A percentile compares a stretch with the other conserved stretches of the same genome.
Conservation (phyloP, 192 early-diverging fungal species). For the Coemansia sp. region DNA sequence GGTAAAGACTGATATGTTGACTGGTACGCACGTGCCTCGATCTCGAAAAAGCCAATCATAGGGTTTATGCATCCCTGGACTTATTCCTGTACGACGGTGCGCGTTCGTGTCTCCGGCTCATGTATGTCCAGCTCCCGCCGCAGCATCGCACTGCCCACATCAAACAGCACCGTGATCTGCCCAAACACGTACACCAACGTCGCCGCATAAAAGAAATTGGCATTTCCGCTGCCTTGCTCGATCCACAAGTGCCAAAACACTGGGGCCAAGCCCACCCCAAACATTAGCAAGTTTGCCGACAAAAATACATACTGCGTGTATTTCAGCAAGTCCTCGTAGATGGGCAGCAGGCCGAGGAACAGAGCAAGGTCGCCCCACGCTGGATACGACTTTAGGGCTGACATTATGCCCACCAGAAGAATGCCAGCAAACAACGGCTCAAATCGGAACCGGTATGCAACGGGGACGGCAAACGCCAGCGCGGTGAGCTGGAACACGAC, state of each 20-base stretch:
- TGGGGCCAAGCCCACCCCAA: constrained; percentile 75
- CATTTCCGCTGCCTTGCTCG: constrained; percentile 92
- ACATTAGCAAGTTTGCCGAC: constrained; percentile 66
- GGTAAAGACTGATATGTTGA: too few relatives aligned
- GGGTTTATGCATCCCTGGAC: too few relatives aligned
- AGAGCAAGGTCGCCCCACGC: constrained; percentile 82
- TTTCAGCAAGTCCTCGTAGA: constrained; percentile 83
- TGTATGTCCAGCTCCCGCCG: constrained; percentile 76
- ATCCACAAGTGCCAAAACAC: constrained; percentile 96
- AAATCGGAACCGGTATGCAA: constrained; percentile 71
- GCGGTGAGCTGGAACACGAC: constrained; percentile 92
- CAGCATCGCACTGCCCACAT: constrained; percentile 74
- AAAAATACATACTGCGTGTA: constrained; percentile 85
- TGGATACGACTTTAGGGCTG: constrained; percentile 93
- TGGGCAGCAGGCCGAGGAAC: constrained; percentile 74
- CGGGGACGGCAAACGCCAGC: constrained; percentile 82
- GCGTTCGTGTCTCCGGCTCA: constrained; percentile 39
- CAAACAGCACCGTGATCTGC: constrained; percentile 82
- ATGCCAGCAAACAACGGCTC: constrained; percentile 76
- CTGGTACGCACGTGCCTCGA: neutral
- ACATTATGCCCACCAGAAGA: constrained; percentile 70
- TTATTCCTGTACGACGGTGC: constrained; percentile 42
- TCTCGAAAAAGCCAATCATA: too few relatives aligned
- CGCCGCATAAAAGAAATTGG: constrained; percentile 98
- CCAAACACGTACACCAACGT: constrained; percentile 88